These are phyloP conservation scores for Camelina hispida DNA, from an alignment of 345 rosid species.

Conservation along the genomic window DNA sequence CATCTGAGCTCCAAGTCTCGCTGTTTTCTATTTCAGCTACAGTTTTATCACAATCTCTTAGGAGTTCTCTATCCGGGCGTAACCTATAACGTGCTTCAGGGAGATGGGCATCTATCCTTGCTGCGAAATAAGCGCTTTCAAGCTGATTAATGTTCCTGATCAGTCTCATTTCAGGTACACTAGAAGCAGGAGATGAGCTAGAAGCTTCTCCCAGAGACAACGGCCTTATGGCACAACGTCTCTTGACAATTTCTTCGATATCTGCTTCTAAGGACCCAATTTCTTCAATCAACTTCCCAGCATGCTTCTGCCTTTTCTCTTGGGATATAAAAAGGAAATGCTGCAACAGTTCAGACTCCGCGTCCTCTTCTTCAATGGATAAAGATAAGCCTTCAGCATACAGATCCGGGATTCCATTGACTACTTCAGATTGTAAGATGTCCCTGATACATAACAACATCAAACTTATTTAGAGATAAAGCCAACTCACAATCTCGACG, in stretches of 20 bases:
- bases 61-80: slow-evolving; percentile 66
- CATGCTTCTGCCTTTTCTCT: slow-evolving; percentile 75
- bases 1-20: slow-evolving; percentile 58
- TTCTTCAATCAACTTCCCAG: slow-evolving; percentile 67
- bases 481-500: slow-evolving; percentile 3
- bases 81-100: slow-evolving; percentile 54
- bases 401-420: slow-evolving; percentile 68
- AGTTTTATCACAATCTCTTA: slow-evolving; percentile 55
- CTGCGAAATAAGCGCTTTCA: slow-evolving; percentile 87
- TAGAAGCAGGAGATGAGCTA: slow-evolving; percentile 48
- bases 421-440: slow-evolving; percentile 79
- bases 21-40: slow-evolving; percentile 48
- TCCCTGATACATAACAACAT: slow-evolving; percentile 65
- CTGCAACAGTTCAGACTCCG: slow-evolving; percentile 76
- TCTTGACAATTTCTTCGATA: slow-evolving; percentile 73
- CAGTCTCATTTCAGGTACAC: slow-evolving; percentile 59
- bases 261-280: slow-evolving; percentile 74
- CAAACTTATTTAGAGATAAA: slow-evolving; percentile 26
- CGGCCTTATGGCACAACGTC: slow-evolving; percentile 52
- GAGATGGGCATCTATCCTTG: slow-evolving; percentile 67
- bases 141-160: slow-evolving; percentile 69
- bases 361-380: slow-evolving; percentile 74
- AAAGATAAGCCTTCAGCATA: slow-evolving; percentile 62
- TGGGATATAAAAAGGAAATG: slow-evolving; percentile 72
- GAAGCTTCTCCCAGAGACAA: slow-evolving; percentile 45